Evolutionary conservation across 2,329 filamentous ascomycete species (phyloP), one percentile per base, ranked within the genome.

Genomic region (Kalaharituber pfeilii): DNA sequence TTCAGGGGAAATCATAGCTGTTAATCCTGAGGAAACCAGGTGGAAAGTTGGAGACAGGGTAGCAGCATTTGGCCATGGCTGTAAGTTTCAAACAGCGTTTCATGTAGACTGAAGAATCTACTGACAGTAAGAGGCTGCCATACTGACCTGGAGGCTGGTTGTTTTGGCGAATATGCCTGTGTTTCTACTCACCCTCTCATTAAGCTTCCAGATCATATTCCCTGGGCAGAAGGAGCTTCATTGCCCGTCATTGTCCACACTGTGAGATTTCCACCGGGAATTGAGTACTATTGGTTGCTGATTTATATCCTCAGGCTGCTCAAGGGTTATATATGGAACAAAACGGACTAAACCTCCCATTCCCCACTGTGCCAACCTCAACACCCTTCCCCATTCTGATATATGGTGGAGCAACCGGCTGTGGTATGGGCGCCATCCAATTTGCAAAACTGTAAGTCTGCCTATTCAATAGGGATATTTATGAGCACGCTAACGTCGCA

Each of bases 111-210:
- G 11, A 45, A 45, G 11, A 9, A 9, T 13, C 20, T 45, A 45
- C 39, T 7, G 39, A 8, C 11, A 45, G 20, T 65, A 4, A 65
- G 68, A 36, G 69, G 68, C 18, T 66, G 69, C 42, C 53, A 54
- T 1, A 28, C 64, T 6, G 53, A 62, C 24, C 64, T 63, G 1
- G 56, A 65, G 2, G 58, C 60, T 30, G 69, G 69, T 9, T 61
- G 66, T 1, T 71, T 70, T 56, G 65, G 66, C 13, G 63, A 69
- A 50, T 69, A 69, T 53, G 60, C 66, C 22, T 53, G 60, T 2
- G 62, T 61, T 18, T 62, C 64, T 13, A 65, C 59, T 0, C 65
- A 65, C 20, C 33, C 69, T 3, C 58, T 62, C 20, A 56, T 68
- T 6, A 65, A 63, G 47, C 60, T 69, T 2, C 66, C 66, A 0